Conservation (phyloP, 202 grass and related monocot species). For the Schoenoplectus triqueter region DNA sequence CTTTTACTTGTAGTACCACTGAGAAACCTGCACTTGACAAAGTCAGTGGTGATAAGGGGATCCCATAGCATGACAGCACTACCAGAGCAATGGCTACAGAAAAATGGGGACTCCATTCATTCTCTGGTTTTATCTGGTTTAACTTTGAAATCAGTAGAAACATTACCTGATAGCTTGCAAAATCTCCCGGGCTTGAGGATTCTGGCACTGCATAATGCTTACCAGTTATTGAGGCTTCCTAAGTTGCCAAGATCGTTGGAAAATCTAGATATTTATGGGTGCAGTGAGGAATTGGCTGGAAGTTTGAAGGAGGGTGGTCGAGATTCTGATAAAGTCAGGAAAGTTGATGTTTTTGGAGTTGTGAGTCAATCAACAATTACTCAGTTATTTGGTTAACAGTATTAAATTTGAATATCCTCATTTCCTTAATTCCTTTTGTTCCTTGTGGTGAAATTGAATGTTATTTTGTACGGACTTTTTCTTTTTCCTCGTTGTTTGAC, state of each 20-base stretch:
- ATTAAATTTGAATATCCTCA: background rate
- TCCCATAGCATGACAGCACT: background rate
- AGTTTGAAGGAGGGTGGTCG: conserved; percentile 8
- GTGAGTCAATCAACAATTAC: background rate
- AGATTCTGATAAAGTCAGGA: background rate
- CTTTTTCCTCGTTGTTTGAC: background rate
- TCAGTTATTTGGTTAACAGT: background rate
- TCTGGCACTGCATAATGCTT: background rate
- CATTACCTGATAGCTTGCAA: conserved; percentile 5
- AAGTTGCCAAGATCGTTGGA: conserved; percentile 3
- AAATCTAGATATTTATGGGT: background rate
- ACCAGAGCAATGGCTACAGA: background rate
- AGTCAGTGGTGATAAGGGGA: background rate
- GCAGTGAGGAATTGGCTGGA: background rate
- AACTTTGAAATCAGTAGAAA: background rate
- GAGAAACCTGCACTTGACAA: background rate
- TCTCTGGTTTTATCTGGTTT: background rate
- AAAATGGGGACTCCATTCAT: background rate
- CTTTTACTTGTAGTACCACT: background rate
- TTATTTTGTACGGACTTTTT: background rate
- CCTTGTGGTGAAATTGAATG: background rate
- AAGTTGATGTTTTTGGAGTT: background rate
- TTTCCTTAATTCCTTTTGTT: background rate
- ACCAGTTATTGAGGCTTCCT: background rate
- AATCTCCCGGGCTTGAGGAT: background rate